phyloP scores from a whole-genome alignment of 176 grass and related monocot genomes.

The Bothriochloa decipiens region DNA sequence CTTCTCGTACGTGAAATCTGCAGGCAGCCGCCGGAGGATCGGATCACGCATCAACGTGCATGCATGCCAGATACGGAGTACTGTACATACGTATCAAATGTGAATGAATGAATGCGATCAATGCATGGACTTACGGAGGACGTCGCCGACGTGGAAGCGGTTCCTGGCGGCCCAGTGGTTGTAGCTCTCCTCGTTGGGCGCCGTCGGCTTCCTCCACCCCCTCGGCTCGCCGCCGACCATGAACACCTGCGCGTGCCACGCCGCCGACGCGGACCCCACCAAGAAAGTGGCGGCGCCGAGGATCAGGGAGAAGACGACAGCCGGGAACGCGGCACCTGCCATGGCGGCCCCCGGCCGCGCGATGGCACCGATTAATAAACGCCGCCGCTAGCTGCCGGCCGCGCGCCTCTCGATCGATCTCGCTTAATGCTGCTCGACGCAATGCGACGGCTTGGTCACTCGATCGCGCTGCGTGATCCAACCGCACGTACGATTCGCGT shows the following conservation, averaged over 20 bases:
- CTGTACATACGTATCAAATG: too few relatives aligned
- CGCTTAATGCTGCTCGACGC: not conserved
- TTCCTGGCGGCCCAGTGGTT: slow-evolving; percentile 73
- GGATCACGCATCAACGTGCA: not conserved
- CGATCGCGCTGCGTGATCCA: not conserved
- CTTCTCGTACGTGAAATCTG: slow-evolving; percentile 67
- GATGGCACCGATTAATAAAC: not conserved
- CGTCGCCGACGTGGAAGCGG: slow-evolving; percentile 75
- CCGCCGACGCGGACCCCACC: not conserved
- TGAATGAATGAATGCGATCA: too few relatives aligned
- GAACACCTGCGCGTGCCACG: slow-evolving; percentile 15
- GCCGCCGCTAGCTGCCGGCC: not conserved
- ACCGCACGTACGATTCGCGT: not conserved
- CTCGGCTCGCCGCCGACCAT: slow-evolving; percentile 51
- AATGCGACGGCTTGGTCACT: not conserved
- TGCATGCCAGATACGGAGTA: too few relatives aligned
- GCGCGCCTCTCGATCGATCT: not conserved
- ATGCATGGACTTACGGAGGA: slow-evolving; percentile 51
- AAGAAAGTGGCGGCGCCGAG: not conserved
- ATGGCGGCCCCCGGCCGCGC: slow-evolving; percentile 18
- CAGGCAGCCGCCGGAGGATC: not conserved
- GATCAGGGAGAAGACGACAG: not conserved
- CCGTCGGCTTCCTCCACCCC: slow-evolving; percentile 52
- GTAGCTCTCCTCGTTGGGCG: slow-evolving; percentile 54
- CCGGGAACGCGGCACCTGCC: slow-evolving; percentile 23